A percentile compares a stretch with the other conserved stretches of the same genome.
Conservation (phyloP, 2,329 filamentous ascomycete genomes). For the Acrodontium crateriforme region DNA sequence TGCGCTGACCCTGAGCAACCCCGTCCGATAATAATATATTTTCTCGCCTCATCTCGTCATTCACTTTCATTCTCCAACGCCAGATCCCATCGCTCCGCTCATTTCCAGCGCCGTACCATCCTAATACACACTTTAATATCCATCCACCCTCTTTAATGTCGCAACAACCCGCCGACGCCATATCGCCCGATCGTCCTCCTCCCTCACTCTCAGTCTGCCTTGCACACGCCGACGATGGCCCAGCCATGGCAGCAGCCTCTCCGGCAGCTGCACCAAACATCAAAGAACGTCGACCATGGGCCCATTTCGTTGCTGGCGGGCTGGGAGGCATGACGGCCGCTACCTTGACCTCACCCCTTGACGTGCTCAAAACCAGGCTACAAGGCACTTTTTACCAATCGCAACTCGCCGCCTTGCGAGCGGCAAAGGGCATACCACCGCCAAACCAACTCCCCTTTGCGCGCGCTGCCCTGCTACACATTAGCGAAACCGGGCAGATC, state of each 20-base stretch:
- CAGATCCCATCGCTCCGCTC: no score
- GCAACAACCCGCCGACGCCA: no score
- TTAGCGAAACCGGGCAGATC: constrained; percentile 77
- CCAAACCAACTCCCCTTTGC: constrained; percentile 48
- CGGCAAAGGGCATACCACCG: constrained; percentile 41
- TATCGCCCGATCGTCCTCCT: constrained; percentile 4
- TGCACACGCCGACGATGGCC: constrained; percentile 25
- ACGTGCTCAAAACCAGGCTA: constrained; percentile 83
- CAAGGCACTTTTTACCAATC: constrained; percentile 91
- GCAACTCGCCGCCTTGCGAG: constrained; percentile 56
- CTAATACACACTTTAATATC: no score
- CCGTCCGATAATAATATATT: no score
- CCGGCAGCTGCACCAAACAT: constrained; percentile 28
- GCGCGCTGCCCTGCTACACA: constrained; percentile 56
- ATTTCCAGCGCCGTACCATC: no score
- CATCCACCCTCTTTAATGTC: no score
- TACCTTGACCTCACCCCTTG: constrained; percentile 83
- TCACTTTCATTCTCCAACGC: no score
- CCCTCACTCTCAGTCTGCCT: constrained; percentile 6
- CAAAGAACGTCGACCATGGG: constrained; percentile 57
- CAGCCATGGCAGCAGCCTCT: constrained; percentile 22
- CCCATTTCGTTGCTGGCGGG: constrained; percentile 82
- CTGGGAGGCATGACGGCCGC: constrained; percentile 83
- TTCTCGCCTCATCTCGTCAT: no score
- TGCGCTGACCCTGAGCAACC: no score